Evolutionary conservation across 2,329 filamentous ascomycete species (phyloP).

Genomic region (Fusarium chuoi): DNA sequence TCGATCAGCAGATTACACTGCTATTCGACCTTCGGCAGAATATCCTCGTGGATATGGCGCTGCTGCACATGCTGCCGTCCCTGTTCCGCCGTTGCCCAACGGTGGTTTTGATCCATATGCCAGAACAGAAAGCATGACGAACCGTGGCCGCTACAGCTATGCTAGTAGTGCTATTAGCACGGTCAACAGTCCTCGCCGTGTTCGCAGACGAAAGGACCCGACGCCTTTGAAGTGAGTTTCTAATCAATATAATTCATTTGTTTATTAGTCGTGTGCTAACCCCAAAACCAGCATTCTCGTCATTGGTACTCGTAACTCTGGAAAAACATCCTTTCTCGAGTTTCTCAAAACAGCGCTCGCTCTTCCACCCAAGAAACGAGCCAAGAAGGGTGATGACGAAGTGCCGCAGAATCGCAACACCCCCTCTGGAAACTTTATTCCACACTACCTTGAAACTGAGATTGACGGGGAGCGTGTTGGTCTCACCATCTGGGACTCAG

Average conservation of each 20-base stretch:
- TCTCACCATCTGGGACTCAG: conserved; percentile 95
- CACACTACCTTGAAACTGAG: conserved; percentile 92
- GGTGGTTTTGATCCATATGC: conserved; percentile 80
- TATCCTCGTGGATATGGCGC: conserved; percentile 54
- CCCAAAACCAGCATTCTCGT: conserved; percentile 78
- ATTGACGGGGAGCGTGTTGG: conserved; percentile 92
- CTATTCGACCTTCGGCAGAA: conserved; percentile 64
- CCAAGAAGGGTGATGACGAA: conserved; percentile 66
- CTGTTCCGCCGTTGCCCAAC: conserved; percentile 69
- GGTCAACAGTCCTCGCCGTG: conserved; percentile 90
- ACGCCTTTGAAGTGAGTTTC: conserved; percentile 94
- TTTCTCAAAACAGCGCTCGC: conserved; percentile 90
- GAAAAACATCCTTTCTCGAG: conserved; percentile 97
- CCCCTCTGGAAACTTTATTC: conserved; percentile 78
- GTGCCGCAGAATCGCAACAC: conserved; percentile 63
- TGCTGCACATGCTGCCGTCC: conserved; percentile 50
- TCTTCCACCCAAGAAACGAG: conserved; percentile 81
- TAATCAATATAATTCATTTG: not conserved
- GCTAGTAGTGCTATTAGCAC: conserved; percentile 91
- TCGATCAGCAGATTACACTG: conserved; percentile 54
- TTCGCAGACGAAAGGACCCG: conserved; percentile 94
- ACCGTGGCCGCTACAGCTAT: conserved; percentile 96
- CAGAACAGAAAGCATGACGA: conserved; percentile 92
- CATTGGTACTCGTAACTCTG: conserved; percentile 85
- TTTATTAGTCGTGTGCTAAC: not conserved